Evolutionary conservation across 2,329 filamentous ascomycete genomes (phyloP).

Genomic region (Sarocladium kiliense): DNA sequence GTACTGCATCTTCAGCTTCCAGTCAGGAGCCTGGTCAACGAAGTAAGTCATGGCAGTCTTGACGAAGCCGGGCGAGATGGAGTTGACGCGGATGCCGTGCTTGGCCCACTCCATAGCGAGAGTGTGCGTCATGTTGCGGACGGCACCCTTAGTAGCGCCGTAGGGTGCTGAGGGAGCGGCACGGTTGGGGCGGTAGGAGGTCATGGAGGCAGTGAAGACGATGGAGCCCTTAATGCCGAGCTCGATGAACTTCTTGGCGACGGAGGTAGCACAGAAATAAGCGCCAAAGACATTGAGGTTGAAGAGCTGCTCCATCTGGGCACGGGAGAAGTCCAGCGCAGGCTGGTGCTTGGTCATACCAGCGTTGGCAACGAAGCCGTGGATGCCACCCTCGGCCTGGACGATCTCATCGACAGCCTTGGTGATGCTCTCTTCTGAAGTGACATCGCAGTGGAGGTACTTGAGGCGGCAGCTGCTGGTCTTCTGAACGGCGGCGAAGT

Average conservation of each 20-base stretch:
- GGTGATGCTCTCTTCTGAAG: too few species aligned
- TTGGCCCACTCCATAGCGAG: slow-evolving; percentile 43
- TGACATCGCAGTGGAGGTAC: too few species aligned
- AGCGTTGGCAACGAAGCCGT: too few species aligned
- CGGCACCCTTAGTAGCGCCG: slow-evolving; percentile 38
- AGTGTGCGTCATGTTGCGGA: slow-evolving; percentile 33
- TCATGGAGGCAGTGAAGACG: slow-evolving; percentile 43
- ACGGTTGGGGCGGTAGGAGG: slow-evolving; percentile 41
- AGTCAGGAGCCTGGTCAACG: slow-evolving; percentile 33
- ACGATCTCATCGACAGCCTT: too few species aligned
- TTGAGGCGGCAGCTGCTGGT: too few species aligned
- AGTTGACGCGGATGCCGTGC: slow-evolving; percentile 41
- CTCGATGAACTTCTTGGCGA: slow-evolving; percentile 35
- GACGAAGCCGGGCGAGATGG: slow-evolving; percentile 38
- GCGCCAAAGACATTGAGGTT: background rate
- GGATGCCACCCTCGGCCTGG: too few species aligned
- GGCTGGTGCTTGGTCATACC: too few species aligned
- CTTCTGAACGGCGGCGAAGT: too few species aligned
- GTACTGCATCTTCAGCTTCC: slow-evolving; percentile 50
- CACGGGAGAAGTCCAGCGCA: too few species aligned
- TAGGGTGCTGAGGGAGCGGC: slow-evolving; percentile 47
- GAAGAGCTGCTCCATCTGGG: too few species aligned
- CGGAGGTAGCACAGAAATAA: slow-evolving; percentile 34
- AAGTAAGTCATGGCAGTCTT: slow-evolving; percentile 42
- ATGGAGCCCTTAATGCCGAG: slow-evolving; percentile 28